Base-by-base conservation (phyloP, 768 basidiomycete genomes). In the Tulasnella sp. region DNA sequence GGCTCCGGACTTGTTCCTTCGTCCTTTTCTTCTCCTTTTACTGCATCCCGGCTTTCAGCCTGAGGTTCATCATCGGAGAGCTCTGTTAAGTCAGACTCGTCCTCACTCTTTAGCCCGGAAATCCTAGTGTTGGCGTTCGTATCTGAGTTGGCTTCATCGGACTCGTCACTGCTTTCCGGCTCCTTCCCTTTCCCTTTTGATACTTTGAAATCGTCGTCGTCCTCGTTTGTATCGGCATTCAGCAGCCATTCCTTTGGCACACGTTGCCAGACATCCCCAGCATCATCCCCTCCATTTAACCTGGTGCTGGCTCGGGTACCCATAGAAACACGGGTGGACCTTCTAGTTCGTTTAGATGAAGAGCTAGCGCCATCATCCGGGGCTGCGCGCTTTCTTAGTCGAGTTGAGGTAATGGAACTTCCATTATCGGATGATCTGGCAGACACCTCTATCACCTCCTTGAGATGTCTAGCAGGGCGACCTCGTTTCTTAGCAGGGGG, bases 71-170 rank as follows among this genome's bases (percentile, higher is more conserved):
- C 55, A 20, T 55, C 54, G 25, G 46, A 49, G 3, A 56, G 45
- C 24, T 56, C 55, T 15, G 55, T 56, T 7, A 56, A 27, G 22
- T 56, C 55, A 8, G 55, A 56, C 22, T 53, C 55, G 31, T 55
- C 41, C n/a, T 45, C 50, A 35, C 37, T 13, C 20, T 48, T 3
- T 41, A 40, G 39, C n/a, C 39, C 39, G 5, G 39, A 20, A n/a
- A 16, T 40, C n/a, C 27, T 40, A 10, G 19, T 40, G n/a, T 25
- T 40, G 10, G 39, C n/a, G n/a, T n/a, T n/a, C n/a, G n/a, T n/a
- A n/a, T n/a, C n/a, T n/a, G n/a, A n/a, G n/a, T n/a, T n/a, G n/a
- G n/a, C n/a, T n/a, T n/a, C n/a, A n/a, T n/a, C n/a, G n/a, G n/a
- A n/a, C n/a, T n/a, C n/a, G n/a, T n/a, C n/a, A n/a, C n/a, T 40